Conservation (phyloP, 441 rosid genomes). For the Biscutella laevigata region DNA sequence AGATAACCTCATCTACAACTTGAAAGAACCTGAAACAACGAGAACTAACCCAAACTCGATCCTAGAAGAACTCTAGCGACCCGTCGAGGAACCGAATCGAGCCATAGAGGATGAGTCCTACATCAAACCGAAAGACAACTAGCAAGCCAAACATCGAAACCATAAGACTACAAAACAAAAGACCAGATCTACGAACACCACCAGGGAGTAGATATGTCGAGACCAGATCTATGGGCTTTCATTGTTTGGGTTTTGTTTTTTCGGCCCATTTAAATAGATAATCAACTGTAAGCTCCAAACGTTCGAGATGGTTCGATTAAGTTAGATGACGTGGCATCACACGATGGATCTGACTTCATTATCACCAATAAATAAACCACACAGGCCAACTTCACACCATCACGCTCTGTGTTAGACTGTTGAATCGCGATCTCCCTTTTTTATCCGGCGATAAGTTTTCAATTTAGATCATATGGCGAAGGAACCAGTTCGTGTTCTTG, state of each 20-base stretch:
- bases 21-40: too few species aligned
- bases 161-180: too few species aligned
- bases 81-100: too few species aligned
- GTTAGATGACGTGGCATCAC: conserved; percentile 20
- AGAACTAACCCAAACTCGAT: too few species aligned
- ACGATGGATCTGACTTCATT: conserved; percentile 6
- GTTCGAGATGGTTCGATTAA: background rate
- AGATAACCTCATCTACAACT: too few species aligned
- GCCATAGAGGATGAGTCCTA: too few species aligned
- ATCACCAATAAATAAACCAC: conserved; percentile 3
- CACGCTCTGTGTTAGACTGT: conserved; percentile 11
- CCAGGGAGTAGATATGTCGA: too few species aligned
- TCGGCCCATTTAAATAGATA: conserved; percentile 14
- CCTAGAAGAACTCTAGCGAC: too few species aligned
- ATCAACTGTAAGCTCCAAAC: background rate
- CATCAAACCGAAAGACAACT: too few species aligned
- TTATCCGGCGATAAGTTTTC: conserved; percentile 11
- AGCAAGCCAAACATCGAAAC: too few species aligned
- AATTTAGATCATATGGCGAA: conserved; percentile 49
- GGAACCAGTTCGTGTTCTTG: conserved; percentile 83
- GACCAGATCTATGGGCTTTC: too few species aligned
- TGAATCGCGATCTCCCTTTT: background rate
- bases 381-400: background rate
- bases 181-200: too few species aligned
- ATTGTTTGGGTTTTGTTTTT: background rate